Evolutionary conservation across 768 basidiomycete species (phyloP).

Genomic region (Tylopilus vinaceipallidus): DNA sequence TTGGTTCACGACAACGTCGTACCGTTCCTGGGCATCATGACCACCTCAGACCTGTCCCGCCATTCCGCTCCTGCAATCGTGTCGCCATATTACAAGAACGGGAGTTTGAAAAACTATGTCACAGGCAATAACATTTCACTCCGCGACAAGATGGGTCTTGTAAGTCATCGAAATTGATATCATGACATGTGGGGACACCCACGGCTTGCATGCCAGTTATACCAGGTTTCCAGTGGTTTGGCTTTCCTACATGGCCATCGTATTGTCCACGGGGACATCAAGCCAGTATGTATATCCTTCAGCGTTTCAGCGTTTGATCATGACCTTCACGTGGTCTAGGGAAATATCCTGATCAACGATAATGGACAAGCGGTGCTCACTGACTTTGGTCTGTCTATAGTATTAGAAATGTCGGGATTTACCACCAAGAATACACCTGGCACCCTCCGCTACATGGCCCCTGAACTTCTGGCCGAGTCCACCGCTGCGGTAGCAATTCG

Average conservation of each 20-base stretch:
- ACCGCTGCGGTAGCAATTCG: constrained; percentile 14
- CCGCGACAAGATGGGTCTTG: constrained; percentile 21
- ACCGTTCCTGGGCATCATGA: constrained; percentile 24
- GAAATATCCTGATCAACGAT: constrained; percentile 37
- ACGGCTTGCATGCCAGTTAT: constrained; percentile 13
- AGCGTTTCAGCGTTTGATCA: neutral
- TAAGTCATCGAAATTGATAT: constrained; percentile 3
- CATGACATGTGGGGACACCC: neutral
- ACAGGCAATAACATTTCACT: constrained; percentile 3
- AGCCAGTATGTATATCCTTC: constrained; percentile 37
- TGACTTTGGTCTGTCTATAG: constrained; percentile 41
- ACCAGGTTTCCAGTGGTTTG: constrained; percentile 21
- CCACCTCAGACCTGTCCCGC: constrained; percentile 16
- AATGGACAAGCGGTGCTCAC: constrained; percentile 31
- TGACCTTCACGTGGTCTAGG: constrained; percentile 20
- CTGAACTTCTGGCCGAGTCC: constrained; percentile 29
- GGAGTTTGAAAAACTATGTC: constrained; percentile 20
- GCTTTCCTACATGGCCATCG: constrained; percentile 22
- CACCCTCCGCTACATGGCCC: constrained; percentile 41
- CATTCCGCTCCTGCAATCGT: constrained; percentile 22
- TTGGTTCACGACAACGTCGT: constrained; percentile 24
- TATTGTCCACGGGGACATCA: constrained; percentile 39
- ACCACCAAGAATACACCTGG: constrained; percentile 35
- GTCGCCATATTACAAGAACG: constrained; percentile 26
- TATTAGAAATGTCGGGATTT: constrained; percentile 36